Evolutionary conservation across 1,139 yeast species (phyloP), one percentile per base, ranked within the genome.

Genomic region (Suzukiozyma palmioleophila): DNA sequence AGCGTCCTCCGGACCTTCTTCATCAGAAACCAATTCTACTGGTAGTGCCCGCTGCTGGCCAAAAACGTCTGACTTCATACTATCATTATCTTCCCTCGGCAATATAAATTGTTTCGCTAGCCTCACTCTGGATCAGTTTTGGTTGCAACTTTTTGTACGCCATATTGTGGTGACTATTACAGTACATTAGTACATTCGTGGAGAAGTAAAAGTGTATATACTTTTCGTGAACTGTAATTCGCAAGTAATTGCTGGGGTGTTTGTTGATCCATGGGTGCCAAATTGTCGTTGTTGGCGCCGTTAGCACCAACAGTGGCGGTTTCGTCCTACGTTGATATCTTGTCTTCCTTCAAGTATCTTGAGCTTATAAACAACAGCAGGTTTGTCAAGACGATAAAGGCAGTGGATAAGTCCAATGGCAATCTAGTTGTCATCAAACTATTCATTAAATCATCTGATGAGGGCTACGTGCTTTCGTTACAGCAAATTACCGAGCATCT

Each of bases 261-360:
- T 18, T 18, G 22, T 18, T 18, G 22, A 18, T 28, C 31, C 14
- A 89, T 90, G 97, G 97, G 97, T 13, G 88, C 87, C 15, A 84
- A 85, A 57, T 66, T 90, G 48, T 89, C 97, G 3, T 68, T 86
- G 36, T 64, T 88, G 55, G 88, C 96, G 24, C 96, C 96, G 6
- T 80, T 92, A 11, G 89, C 97, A 3, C 90, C 95, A 3, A 86
- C 97, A 1, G 87, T 92, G 52, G 96, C 95, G 10, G 74, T 89
- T 4, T 89, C 94, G 26, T 90, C 97, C 1, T 92, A 90, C 53
- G 77, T 92, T 29, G 86, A 86, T 51, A 88, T 86, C 38, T 67
- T 92, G 18, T 79, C 79, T 25, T 79, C 81, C 44, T 71, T 85
- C 37, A 90, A 86, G 50, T 90, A 86, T 56, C 73, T 84, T 8